These are phyloP conservation scores for Allium fistulosum DNA, from an alignment of 106 monocot genomes.

Conservation along the genomic window DNA sequence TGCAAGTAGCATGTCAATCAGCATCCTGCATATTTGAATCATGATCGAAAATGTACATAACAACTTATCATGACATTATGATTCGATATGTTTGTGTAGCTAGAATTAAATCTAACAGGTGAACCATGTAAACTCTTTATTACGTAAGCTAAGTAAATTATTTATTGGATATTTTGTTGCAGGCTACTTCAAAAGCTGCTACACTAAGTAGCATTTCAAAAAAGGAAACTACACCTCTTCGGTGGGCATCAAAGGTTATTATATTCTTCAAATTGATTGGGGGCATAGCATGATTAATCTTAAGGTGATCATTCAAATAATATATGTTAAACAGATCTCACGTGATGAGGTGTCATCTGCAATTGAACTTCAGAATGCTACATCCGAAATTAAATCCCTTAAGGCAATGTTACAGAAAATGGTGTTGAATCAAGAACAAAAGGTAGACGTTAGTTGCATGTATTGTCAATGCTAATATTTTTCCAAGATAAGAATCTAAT, in stretches of 20 bases:
- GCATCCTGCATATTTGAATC: no score
- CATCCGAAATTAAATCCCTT: slow-evolving; percentile 44
- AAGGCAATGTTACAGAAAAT: slow-evolving; percentile 38
- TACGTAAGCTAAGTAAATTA: neutral
- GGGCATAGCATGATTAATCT: neutral
- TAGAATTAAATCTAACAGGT: no score
- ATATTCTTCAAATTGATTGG: neutral
- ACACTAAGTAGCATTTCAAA: slow-evolving; percentile 14
- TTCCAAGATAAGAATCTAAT: neutral
- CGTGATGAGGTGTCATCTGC: slow-evolving; percentile 30
- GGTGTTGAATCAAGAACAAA: slow-evolving; percentile 61
- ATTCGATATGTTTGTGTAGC: no score
- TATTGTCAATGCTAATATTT: neutral
- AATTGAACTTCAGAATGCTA: slow-evolving; percentile 34
- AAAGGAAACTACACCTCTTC: slow-evolving; percentile 24
- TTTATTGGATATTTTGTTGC: slow-evolving; percentile 8
- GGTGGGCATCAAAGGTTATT: slow-evolving; percentile 31
- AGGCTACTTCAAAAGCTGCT: slow-evolving; percentile 23
- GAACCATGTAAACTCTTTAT: no score
- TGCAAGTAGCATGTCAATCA: no score
- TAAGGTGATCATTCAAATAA: neutral
- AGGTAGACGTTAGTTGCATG: slow-evolving; percentile 22
- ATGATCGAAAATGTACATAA: no score
- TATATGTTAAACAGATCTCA: slow-evolving; percentile 10
- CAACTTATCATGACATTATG: no score